phyloP scores from a whole-genome alignment of 495 filamentous ascomycete species.

The Talaromyces trachyspermus region DNA sequence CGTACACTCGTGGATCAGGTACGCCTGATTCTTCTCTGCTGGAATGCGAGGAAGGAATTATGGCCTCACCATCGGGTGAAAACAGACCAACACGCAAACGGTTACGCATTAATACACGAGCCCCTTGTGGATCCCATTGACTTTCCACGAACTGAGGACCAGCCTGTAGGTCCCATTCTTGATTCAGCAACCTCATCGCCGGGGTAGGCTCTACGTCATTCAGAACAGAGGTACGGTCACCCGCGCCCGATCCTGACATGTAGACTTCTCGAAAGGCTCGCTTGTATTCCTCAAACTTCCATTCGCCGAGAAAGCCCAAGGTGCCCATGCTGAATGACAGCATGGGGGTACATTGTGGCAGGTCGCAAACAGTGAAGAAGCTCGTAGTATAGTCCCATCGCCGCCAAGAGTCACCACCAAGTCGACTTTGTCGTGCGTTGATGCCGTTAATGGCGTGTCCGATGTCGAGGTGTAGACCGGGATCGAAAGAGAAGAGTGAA shows the following conservation, averaged over 20 bases:
- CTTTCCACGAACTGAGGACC: conserved; percentile 70
- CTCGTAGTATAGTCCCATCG: conserved; percentile 91
- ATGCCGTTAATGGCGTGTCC: conserved; percentile 27
- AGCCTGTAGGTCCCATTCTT: conserved; percentile 41
- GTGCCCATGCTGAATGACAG: conserved; percentile 95
- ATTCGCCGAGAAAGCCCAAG: conserved; percentile 90
- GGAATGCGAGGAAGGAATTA: conserved; percentile 18
- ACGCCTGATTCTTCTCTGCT: conserved; percentile 9
- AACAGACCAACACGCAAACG: conserved; percentile 78
- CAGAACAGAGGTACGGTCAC: conserved; percentile 33
- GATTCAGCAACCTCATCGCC: conserved; percentile 14
- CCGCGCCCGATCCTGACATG: conserved; percentile 72
- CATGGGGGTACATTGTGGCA: conserved; percentile 80
- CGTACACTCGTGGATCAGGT: conserved; percentile 51
- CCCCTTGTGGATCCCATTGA: conserved; percentile 67
- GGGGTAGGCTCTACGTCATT: conserved; percentile 17
- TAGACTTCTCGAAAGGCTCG: conserved; percentile 87
- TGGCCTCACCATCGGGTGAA: conserved; percentile 47
- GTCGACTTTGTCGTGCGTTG: conserved; percentile 64
- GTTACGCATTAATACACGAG: conserved; percentile 77
- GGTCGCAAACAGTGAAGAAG: conserved; percentile 84
- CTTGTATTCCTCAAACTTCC: conserved; percentile 88
- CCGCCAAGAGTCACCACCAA: conserved; percentile 84
- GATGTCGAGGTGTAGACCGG: conserved; percentile 58
- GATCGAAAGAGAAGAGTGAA: conserved; percentile 68